Base-by-base conservation (phyloP, 176 grass and related monocot genomes). In the Luzula sylvatica region DNA sequence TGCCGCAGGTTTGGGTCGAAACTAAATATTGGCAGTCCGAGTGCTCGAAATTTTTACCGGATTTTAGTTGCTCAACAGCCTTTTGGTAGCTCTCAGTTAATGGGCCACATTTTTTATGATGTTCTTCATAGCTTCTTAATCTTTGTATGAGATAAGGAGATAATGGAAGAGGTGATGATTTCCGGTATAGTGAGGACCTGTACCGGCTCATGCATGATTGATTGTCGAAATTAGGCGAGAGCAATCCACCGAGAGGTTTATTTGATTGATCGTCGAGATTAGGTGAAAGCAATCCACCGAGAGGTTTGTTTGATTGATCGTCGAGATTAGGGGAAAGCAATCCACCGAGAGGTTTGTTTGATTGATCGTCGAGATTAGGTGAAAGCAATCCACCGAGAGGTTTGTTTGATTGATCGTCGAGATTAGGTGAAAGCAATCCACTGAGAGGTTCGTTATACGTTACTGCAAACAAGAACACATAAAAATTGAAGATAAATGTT, bases 181-280 rank as follows among this genome's bases (percentile, higher is more conserved):
- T 81, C 22, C 11, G 52, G 15, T 82, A 87, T 0, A 22, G 21
- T 1, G 30, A 5, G 0, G 42, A 28, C 1, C 74, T 27, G 24
- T 55, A 70, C 3, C 83, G 58, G 29, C 83, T 87, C n/a, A 23
- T 45, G 55, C 83, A 87, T 7, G 83, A 55, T 24, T 18, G 2
- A 23, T 65, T 62, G 46, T 74, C 42, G 6, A 78, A 57, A 25
- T 61, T 16, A 1, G 48, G 3, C 8, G 35, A 13, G 17, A 78
- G 47, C 14, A 82, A 19, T 1, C 58, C 72, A 39, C 71, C 63
- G 20, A 81, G 50, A 53, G 72, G 53, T 53, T 74, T 79, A 62
- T 74, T 59, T 59, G 73, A 66, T 72, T 57, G 64, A 60, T 93
- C 81, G 41, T 82, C 70, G 55, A 86, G 86, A 47, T 78, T 82